Evolutionary conservation across 1,284 basidiomycete genomes (phyloP).

Genomic region (Agroathelia rolfsii): DNA sequence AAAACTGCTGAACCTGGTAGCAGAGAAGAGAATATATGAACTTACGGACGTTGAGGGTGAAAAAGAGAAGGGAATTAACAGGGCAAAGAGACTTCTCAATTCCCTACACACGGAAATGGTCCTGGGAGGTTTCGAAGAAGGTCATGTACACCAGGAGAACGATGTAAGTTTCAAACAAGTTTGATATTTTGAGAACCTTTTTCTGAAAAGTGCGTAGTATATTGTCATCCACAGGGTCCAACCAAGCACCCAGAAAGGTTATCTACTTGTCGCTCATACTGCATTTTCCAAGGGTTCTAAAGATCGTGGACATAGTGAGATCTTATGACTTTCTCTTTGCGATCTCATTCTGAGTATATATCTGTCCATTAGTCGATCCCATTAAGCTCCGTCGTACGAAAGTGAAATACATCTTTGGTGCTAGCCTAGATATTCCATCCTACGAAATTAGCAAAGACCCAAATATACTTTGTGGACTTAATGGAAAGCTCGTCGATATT

Average conservation of each 20-base stretch:
- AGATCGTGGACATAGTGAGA: conserved; percentile 67
- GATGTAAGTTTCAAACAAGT: conserved; percentile 47
- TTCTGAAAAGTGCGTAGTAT: conserved; percentile 46
- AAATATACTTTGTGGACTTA: conserved; percentile 61
- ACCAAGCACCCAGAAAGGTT: conserved; percentile 84
- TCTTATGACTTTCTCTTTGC: conserved; percentile 12
- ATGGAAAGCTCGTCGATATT: conserved; percentile 62
- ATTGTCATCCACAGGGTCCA: conserved; percentile 87
- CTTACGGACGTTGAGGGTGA: conserved; percentile 37
- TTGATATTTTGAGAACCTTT: conserved; percentile 7
- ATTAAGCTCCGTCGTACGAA: conserved; percentile 74
- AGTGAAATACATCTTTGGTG: conserved; percentile 75
- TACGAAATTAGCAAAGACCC: conserved; percentile 49
- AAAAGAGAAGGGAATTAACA: conserved; percentile 66
- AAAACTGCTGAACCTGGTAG: conserved; percentile 79
- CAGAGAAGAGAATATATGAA: conserved; percentile 75
- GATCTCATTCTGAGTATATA: conserved; percentile 2
- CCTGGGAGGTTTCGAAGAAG: conserved; percentile 72
- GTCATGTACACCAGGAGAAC: conserved; percentile 92
- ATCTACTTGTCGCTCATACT: conserved; percentile 82
- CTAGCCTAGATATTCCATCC: conserved; percentile 58
- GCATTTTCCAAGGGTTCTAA: conserved; percentile 76
- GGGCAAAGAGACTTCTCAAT: conserved; percentile 78
- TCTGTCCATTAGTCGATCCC: conserved; percentile 51
- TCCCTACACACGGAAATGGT: conserved; percentile 86